Conservation (phyloP, 257 asterid species). For the Hygrophila difformis region DNA sequence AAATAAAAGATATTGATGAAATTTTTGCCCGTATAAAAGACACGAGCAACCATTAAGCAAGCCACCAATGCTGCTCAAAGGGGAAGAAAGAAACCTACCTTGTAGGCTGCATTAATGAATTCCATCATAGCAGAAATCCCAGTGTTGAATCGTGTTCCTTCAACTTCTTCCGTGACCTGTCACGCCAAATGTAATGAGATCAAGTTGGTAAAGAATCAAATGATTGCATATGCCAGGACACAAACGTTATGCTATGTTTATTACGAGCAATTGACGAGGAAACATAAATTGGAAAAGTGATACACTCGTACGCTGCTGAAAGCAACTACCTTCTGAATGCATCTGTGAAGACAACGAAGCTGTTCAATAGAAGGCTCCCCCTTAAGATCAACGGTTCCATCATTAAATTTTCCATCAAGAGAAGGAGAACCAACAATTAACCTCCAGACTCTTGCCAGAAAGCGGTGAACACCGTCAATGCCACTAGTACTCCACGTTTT, state of each 20-base stretch:
- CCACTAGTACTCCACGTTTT: constrained; percentile 98
- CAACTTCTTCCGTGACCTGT: constrained; percentile 86
- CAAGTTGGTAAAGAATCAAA: too few relatives aligned
- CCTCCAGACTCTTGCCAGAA: constrained; percentile 90
- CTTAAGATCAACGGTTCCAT: constrained; percentile 49
- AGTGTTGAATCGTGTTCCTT: constrained; percentile 91
- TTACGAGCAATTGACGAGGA: too few relatives aligned
- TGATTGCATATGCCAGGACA: not conserved
- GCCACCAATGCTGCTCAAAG: too few relatives aligned
- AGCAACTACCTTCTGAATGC: constrained; percentile 62
- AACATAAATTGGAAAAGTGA: not conserved
- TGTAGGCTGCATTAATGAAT: constrained; percentile 86
- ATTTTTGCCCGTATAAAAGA: not conserved
- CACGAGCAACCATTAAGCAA: not conserved
- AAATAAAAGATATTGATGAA: constrained; percentile 11
- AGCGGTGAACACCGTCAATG: constrained; percentile 95
- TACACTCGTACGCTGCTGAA: constrained; percentile 1
- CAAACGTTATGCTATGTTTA: too few relatives aligned
- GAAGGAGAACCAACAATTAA: constrained; percentile 76
- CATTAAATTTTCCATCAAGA: constrained; percentile 52
- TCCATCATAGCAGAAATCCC: constrained; percentile 99
- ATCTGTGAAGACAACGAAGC: constrained; percentile 70
- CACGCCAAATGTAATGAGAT: too few relatives aligned
- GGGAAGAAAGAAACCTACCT: constrained; percentile 34
- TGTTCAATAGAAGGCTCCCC: constrained; percentile 77